Conservation (phyloP, 805 yeast genomes). For the Candida vartiovaarae region DNA sequence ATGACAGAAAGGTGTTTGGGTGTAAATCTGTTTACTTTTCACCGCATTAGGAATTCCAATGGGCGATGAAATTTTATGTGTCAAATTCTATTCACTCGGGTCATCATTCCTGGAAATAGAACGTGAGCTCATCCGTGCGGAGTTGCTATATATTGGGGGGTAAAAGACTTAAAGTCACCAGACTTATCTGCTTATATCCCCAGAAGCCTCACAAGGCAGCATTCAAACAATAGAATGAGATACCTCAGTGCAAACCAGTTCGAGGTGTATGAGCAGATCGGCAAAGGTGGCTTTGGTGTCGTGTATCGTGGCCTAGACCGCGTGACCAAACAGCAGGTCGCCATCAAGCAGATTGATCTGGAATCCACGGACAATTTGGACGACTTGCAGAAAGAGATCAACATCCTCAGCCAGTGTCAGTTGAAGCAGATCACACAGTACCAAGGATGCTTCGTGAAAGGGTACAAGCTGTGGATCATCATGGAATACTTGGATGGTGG, state of each 20-base stretch:
- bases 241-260: slow-evolving; percentile 26
- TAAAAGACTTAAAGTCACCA: no score
- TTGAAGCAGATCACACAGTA: slow-evolving; percentile 83
- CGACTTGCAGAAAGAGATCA: slow-evolving; percentile 89
- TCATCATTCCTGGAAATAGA: no score
- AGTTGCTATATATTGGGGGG: no score
- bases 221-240: slow-evolving; percentile 11
- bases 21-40: no score
- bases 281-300: slow-evolving; percentile 94
- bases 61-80: no score
- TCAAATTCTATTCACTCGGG: no score
- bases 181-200: no score
- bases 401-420: slow-evolving; percentile 73
- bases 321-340: slow-evolving; percentile 72
- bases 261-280: slow-evolving; percentile 71
- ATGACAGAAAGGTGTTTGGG: no score
- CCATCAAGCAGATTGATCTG: slow-evolving; percentile 85
- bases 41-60: no score
- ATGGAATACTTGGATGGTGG: slow-evolving; percentile 99
- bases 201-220: not conserved
- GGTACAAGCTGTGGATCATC: slow-evolving; percentile 86
- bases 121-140: no score
- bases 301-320: slow-evolving; percentile 81
- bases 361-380: slow-evolving; percentile 89
- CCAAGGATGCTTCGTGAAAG: slow-evolving; percentile 78